These are phyloP conservation scores for Panellus pusillus DNA, from an alignment of 768 basidiomycete genomes.

Conservation along the genomic window DNA sequence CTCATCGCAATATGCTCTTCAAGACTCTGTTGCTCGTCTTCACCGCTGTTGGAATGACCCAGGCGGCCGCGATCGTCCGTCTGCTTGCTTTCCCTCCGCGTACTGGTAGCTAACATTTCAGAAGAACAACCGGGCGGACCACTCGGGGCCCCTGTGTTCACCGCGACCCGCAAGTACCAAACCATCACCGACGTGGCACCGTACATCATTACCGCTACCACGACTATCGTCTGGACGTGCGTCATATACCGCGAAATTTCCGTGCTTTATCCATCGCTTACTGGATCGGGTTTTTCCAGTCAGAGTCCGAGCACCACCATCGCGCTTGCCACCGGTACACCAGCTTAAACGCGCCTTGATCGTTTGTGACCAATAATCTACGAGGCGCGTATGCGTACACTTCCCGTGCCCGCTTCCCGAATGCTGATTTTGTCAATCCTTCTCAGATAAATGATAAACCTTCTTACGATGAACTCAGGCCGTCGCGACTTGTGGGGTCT, in stretches of 20 bases:
- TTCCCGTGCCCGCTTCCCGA: too few species aligned
- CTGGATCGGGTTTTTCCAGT: background rate
- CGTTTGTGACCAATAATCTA: too few species aligned
- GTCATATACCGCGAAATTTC: background rate
- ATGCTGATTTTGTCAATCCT: too few species aligned
- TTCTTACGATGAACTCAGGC: too few species aligned
- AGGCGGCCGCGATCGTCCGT: constrained; percentile 10
- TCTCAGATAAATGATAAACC: too few species aligned
- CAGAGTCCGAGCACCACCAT: constrained; percentile 8
- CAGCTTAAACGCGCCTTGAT: too few species aligned
- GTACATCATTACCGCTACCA: constrained; percentile 6
- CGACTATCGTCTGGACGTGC: constrained; percentile 10
- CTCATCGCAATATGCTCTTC: background rate
- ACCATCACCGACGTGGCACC: background rate
- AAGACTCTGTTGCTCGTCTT: constrained; percentile 1
- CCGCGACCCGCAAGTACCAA: constrained; percentile 12
- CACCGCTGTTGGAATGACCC: constrained; percentile 1
- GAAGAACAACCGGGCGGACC: background rate
- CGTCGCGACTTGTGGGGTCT: too few species aligned
- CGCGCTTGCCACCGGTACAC: constrained; percentile 3
- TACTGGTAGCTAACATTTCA: background rate
- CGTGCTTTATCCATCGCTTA: background rate
- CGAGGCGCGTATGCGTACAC: too few species aligned
- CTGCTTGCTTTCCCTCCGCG: background rate
- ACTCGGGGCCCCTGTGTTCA: constrained; percentile 2